A percentile compares a stretch with the other conserved stretches of the same genome.
These are phyloP conservation scores for Graphilbum ipis-grandicollis DNA, from an alignment of 2,329 filamentous ascomycete genomes.

Conservation along the genomic window DNA sequence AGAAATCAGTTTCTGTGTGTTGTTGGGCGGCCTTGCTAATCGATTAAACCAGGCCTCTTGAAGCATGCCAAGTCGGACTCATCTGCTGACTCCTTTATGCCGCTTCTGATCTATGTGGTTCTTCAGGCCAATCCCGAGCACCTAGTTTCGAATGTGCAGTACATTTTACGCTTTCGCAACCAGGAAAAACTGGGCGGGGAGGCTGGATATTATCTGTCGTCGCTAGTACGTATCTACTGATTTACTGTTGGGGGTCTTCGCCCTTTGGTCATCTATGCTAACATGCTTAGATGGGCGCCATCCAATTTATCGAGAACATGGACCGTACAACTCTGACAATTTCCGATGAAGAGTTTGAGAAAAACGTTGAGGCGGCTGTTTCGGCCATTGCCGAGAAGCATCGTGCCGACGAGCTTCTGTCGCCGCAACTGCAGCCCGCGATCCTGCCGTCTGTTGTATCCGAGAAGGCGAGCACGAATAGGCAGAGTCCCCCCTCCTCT, in stretches of 20 bases:
- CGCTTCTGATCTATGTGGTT: constrained; percentile 88
- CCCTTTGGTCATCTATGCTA: not conserved
- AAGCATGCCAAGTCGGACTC: constrained; percentile 88
- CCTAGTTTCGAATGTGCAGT: constrained; percentile 93
- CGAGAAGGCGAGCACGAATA: constrained; percentile 20
- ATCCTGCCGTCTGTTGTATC: constrained; percentile 24
- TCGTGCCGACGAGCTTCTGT: constrained; percentile 27
- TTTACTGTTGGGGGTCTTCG: not conserved
- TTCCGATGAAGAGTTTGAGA: constrained; percentile 86
- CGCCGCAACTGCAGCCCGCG: no score
- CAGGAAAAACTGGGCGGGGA: constrained; percentile 96
- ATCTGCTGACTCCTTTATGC: constrained; percentile 91
- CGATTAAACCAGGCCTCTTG: constrained; percentile 73
- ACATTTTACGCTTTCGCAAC: constrained; percentile 90
- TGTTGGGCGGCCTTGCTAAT: no score
- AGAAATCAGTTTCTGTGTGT: no score
- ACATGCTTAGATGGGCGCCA: constrained; percentile 55
- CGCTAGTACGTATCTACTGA: constrained; percentile 42
- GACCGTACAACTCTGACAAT: constrained; percentile 89
- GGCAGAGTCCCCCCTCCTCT: no score
- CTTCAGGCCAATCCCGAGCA: constrained; percentile 89
- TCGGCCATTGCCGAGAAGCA: constrained; percentile 91
- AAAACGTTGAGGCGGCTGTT: constrained; percentile 89
- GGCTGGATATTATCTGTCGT: constrained; percentile 94
- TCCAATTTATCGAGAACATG: constrained; percentile 93